Base-by-base conservation (phyloP, 2,329 filamentous ascomycete genomes). In the Madurella fahalii region DNA sequence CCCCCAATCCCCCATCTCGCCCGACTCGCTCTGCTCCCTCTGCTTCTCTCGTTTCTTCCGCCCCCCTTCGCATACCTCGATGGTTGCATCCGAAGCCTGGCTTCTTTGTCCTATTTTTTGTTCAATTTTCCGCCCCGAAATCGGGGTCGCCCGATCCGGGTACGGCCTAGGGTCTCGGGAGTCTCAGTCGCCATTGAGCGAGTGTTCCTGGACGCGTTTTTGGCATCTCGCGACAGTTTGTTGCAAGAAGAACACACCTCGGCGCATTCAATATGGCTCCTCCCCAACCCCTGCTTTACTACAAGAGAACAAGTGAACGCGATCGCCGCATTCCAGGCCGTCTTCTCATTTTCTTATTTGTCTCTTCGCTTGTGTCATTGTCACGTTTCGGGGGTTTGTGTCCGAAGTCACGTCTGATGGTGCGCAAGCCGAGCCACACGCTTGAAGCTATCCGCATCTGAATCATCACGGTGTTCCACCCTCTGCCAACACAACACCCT, bases 361-460 rank as follows among this genome's bases (percentile, higher is more conserved):
- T 40, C 11, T 34, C 20, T 9, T 47, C 20, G 13, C 15, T 20
- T 34, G 9, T 46, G 15, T 18, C 5, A 5, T n/a, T 18, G 20
- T 32, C 15, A 39, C 40, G 31, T 40, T 58, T 53, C 58, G 9
- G 9, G 30, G 40, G 18, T n/a, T 47, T 37, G 18, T 44, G 13
- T 52, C 47, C 50, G 55, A 64, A 65, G 63, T 63, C 63, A 63
- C 63, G 53, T 52, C 39, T 58, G 52, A 52, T 62, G 54, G 44
- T 53, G 47, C 40, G 55, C 20, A 50, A 39, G 45, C 31, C 40
- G 9, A 34, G 39, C 37, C 31, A 20, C 40, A 18, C 48, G 44
- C 39, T 43, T 64, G 63, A 64, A 61, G 63, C 62, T 61, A 65
- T 65, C 61, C 62, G 50, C 62, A 61, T 39, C 32, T 49, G 45